Percentiles rank a stretch among this genome's conserved stretches.
These are phyloP conservation scores for Aspergillus kassunensis DNA, from an alignment of 495 filamentous ascomycete genomes.

Conservation along the genomic window DNA sequence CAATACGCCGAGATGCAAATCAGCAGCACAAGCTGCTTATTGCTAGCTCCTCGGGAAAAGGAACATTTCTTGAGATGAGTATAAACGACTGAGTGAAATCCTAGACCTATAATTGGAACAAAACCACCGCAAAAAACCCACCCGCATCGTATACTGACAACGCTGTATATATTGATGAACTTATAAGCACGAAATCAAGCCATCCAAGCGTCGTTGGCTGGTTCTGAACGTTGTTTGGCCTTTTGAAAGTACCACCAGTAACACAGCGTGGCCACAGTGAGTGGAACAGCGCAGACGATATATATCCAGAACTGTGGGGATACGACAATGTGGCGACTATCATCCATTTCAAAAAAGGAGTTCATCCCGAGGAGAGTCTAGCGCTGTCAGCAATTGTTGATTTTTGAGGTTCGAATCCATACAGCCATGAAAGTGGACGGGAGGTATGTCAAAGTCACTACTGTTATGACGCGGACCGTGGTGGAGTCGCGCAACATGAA, in stretches of 20 bases:
- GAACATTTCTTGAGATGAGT: slow-evolving; percentile 8
- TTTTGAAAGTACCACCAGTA: slow-evolving; percentile 21
- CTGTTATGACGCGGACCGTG: slow-evolving; percentile 37
- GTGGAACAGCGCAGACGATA: slow-evolving; percentile 20
- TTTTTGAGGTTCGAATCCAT: slow-evolving; percentile 14
- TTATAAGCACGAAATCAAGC: not conserved
- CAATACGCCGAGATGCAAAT: not conserved
- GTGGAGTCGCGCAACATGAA: slow-evolving; percentile 36
- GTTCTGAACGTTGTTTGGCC: slow-evolving; percentile 1
- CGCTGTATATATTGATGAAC: too few relatives aligned
- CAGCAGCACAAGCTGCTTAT: slow-evolving; percentile 8
- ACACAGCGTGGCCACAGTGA: slow-evolving; percentile 27
- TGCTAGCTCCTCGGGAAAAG: slow-evolving; percentile 4
- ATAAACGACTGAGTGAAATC: not conserved
- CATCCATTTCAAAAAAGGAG: slow-evolving; percentile 30
- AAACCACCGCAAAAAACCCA: not conserved
- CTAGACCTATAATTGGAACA: too few relatives aligned
- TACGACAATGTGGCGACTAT: slow-evolving; percentile 19
- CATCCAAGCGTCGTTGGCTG: not conserved
- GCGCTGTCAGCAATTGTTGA: not conserved
- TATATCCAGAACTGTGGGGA: slow-evolving; percentile 38
- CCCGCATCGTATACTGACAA: too few relatives aligned
- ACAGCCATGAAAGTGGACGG: slow-evolving; percentile 43
- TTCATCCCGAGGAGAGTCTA: slow-evolving; percentile 39
- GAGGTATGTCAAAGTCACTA: slow-evolving; percentile 40